Evolutionary conservation across 805 yeast species (phyloP).

Genomic region (Lipomyces orientalis): DNA sequence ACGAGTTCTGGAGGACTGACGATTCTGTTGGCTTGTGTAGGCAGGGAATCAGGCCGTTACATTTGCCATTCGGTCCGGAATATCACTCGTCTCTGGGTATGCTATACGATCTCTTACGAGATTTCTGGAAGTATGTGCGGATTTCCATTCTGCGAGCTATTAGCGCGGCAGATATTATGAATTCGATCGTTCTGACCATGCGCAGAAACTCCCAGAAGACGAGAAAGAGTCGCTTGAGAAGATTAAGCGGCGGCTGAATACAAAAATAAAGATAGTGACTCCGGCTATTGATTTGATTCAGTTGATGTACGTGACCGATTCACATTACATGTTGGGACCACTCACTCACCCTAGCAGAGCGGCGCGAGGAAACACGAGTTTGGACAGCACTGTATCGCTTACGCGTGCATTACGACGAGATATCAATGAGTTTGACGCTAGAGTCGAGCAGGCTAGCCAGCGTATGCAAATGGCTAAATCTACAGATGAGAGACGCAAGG

Average conservation of each 20-base stretch:
- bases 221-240: slow-evolving; percentile 55
- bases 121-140: slow-evolving; percentile 51
- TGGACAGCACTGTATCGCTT: slow-evolving; percentile 60
- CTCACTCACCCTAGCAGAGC: slow-evolving; percentile 42
- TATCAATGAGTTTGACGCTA: slow-evolving; percentile 61
- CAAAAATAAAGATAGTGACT: slow-evolving; percentile 64
- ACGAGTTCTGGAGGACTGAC: not conserved
- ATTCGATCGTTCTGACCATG: not conserved
- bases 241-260: slow-evolving; percentile 55
- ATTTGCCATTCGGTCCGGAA: slow-evolving; percentile 77
- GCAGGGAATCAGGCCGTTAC: slow-evolving; percentile 83
- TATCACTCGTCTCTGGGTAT: slow-evolving; percentile 73
- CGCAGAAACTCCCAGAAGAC: slow-evolving; percentile 51
- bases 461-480: slow-evolving; percentile 40
- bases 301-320: slow-evolving; percentile 46
- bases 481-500: slow-evolving; percentile 43
- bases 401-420: slow-evolving; percentile 62
- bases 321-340: not conserved
- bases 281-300: slow-evolving; percentile 72
- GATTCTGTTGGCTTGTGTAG: slow-evolving; percentile 40
- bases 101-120: slow-evolving; percentile 68
- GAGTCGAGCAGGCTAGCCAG: slow-evolving; percentile 51
- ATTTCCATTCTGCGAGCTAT: slow-evolving; percentile 26
- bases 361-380: slow-evolving; percentile 64
- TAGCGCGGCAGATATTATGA: not conserved